Conservation (phyloP, 164 flowering plant genomes). For the Liquidambar formosana region DNA sequence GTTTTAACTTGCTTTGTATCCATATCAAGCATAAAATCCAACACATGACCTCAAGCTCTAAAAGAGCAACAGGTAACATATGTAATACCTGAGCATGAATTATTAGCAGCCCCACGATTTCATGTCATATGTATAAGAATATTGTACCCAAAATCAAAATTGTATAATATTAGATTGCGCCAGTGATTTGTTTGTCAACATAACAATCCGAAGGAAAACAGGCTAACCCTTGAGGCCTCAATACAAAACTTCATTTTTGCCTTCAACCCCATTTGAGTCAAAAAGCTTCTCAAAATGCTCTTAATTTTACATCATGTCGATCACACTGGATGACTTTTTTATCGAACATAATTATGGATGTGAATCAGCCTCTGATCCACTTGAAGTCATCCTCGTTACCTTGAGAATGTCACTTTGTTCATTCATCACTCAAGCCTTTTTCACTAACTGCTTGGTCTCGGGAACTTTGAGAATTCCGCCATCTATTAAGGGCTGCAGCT, state of each 20-base stretch:
- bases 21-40: background rate
- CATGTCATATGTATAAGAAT: too few relatives aligned
- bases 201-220: background rate
- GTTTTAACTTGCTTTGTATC: background rate
- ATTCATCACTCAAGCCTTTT: constrained; percentile 6
- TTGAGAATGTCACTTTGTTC: background rate
- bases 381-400: too few relatives aligned
- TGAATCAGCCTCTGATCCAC: too few relatives aligned
- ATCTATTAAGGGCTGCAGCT: constrained; percentile 71
- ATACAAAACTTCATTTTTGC: background rate
- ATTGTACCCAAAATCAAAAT: too few relatives aligned
- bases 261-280: background rate
- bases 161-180: too few relatives aligned
- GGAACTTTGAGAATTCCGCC: constrained; percentile 58
- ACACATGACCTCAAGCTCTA: background rate
- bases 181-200: background rate
- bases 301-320: too few relatives aligned
- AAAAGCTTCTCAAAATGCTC: background rate
- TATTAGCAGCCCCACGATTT: too few relatives aligned
- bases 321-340: too few relatives aligned
- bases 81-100: background rate
- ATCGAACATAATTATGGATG: too few relatives aligned
- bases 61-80: background rate
- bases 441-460: constrained; percentile 22
- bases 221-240: too few relatives aligned